Evolutionary conservation across 257 asterid genomes (phyloP).

Genomic region (Ligustrum vulgare): DNA sequence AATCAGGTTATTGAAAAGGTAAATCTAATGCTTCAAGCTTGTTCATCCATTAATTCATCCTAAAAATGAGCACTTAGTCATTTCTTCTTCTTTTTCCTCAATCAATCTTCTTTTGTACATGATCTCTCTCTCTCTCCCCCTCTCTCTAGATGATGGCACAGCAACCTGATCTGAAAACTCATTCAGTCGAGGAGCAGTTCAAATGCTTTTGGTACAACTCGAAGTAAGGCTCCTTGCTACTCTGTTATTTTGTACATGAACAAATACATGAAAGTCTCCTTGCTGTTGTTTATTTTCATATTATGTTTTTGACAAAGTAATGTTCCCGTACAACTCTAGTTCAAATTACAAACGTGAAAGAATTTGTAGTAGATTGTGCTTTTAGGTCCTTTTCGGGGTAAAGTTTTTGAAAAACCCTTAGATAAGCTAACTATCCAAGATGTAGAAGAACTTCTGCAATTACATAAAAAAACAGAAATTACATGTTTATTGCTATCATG

Average conservation of each 20-base stretch:
- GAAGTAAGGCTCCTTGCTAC: constrained; percentile 54
- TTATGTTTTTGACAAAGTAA: neutral
- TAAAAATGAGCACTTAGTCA: constrained; percentile 8
- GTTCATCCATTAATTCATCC: neutral
- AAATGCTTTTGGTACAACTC: constrained; percentile 58
- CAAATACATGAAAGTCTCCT: constrained; percentile 1
- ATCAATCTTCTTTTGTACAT: constrained; percentile 2
- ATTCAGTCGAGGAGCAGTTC: constrained; percentile 64
- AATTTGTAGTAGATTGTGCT: neutral
- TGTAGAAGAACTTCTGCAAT: no score
- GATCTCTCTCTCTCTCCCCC: constrained; percentile 11
- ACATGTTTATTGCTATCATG: no score
- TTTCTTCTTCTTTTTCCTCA: constrained; percentile 12
- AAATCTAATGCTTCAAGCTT: constrained; percentile 15
- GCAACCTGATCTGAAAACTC: constrained; percentile 60
- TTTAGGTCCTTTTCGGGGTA: neutral
- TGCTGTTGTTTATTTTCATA: neutral
- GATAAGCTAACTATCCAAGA: neutral
- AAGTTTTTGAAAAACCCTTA: neutral
- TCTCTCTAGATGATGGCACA: constrained; percentile 55
- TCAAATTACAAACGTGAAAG: neutral
- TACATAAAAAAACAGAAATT: no score
- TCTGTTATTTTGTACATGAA: neutral
- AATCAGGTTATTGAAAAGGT: constrained; percentile 52
- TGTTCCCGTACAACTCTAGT: neutral